Conservation (phyloP, 2,329 filamentous ascomycete species). For the Neoarthrinium moseri region DNA sequence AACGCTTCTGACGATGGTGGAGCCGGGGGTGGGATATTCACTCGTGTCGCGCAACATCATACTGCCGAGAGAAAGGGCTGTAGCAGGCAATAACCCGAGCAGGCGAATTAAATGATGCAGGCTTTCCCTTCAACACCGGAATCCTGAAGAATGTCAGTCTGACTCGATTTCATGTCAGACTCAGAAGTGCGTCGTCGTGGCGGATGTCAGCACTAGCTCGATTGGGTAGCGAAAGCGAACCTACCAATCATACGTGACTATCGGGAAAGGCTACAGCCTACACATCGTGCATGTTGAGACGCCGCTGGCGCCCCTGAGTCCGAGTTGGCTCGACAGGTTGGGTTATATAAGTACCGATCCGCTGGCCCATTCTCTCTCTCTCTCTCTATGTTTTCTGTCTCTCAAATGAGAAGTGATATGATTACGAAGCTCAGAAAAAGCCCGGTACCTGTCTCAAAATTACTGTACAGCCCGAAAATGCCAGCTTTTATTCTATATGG, state of each 20-base stretch:
- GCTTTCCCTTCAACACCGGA: background rate
- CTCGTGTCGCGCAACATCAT: slow-evolving; percentile 15
- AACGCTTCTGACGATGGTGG: slow-evolving; percentile 20
- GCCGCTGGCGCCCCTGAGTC: background rate
- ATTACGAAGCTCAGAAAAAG: slow-evolving; percentile 28
- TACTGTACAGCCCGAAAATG: slow-evolving; percentile 34
- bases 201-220: slow-evolving; percentile 17
- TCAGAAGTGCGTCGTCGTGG: background rate
- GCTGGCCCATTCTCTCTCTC: background rate
- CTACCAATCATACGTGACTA: too few species aligned
- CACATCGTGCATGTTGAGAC: slow-evolving; percentile 9
- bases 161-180: background rate
- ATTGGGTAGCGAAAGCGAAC: slow-evolving; percentile 30
- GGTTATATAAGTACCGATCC: background rate
- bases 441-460: slow-evolving; percentile 23
- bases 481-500: slow-evolving; percentile 41
- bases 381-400: slow-evolving; percentile 6
- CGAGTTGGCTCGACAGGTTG: background rate
- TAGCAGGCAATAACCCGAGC: slow-evolving; percentile 21
- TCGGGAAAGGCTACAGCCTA: too few species aligned
- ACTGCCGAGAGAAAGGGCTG: slow-evolving; percentile 6
- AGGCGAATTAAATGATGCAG: slow-evolving; percentile 21
- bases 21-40: slow-evolving; percentile 8
- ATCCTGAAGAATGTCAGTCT: background rate
- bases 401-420: too few species aligned